Evolutionary conservation across 2,329 filamentous ascomycete species (phyloP).

Genomic region (Helotiales sp.): DNA sequence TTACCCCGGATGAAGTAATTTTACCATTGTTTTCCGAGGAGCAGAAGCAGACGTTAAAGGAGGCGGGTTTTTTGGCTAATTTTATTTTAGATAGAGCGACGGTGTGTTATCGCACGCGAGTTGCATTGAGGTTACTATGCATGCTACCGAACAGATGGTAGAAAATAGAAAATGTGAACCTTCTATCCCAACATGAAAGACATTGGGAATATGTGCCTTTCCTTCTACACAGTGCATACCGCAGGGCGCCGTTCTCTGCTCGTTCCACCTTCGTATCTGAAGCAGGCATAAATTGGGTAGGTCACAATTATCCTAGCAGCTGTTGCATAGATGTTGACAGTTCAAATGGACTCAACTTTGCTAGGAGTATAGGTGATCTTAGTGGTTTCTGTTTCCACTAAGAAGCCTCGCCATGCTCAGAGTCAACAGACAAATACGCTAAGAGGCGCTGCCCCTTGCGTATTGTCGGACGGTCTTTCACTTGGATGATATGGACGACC

Average conservation of each 20-base stretch:
- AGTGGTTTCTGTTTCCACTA: conserved; percentile 2
- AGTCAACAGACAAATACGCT: background rate
- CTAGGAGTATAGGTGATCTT: background rate
- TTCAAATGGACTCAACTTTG: background rate
- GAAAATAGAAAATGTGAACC: background rate
- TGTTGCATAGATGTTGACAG: background rate
- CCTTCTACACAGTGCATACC: too few relatives aligned
- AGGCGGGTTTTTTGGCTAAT: background rate
- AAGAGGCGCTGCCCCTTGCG: background rate
- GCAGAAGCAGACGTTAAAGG: background rate
- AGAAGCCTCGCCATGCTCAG: background rate
- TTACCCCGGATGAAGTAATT: background rate
- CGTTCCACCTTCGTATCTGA: too few relatives aligned
- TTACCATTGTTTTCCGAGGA: background rate
- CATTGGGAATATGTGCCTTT: background rate
- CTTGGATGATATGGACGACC: background rate
- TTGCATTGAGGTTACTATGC: background rate
- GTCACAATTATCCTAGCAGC: too few relatives aligned
- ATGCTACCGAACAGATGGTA: background rate
- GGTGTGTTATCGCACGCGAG: background rate
- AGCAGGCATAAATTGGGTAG: too few relatives aligned
- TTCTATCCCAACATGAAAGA: background rate
- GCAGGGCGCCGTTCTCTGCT: too few relatives aligned
- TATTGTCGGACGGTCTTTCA: background rate
- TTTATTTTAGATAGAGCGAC: background rate